Percentiles rank a stretch among this genome's conserved stretches.
These are phyloP conservation scores for Scedosporium minutisporum DNA, from an alignment of 2,329 filamentous ascomycete genomes.

Conservation along the genomic window DNA sequence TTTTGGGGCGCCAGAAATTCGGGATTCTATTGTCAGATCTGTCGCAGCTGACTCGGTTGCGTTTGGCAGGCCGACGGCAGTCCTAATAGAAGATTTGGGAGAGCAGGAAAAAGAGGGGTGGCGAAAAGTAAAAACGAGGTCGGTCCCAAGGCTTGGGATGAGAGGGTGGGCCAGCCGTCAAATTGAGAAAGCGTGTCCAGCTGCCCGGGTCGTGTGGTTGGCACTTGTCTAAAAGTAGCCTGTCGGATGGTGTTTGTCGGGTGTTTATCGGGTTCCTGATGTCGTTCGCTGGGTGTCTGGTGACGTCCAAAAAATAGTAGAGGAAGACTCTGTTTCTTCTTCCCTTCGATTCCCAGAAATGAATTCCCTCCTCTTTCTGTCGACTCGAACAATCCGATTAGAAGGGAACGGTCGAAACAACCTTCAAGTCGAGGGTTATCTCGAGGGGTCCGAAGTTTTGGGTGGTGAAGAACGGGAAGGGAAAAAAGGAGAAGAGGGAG, in stretches of 20 bases:
- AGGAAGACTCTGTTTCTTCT: neutral
- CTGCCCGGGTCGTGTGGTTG: neutral
- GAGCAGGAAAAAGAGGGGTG: neutral
- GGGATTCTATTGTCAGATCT: neutral
- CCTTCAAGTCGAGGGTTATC: neutral
- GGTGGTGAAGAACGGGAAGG: slow-evolving; percentile 4
- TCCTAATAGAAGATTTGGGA: neutral
- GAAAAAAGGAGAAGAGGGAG: neutral
- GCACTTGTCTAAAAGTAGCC: neutral
- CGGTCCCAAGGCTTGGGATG: too few relatives aligned
- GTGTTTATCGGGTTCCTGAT: neutral
- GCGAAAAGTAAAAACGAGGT: neutral
- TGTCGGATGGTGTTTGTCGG: neutral
- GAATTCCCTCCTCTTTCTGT: slow-evolving; percentile 1
- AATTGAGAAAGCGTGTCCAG: slow-evolving; percentile 1
- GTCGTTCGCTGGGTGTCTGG: neutral
- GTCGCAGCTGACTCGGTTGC: neutral
- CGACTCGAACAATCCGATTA: neutral
- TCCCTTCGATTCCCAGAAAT: neutral
- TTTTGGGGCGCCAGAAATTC: neutral
- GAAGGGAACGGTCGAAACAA: neutral
- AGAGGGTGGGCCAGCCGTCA: neutral
- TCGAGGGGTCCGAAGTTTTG: slow-evolving; percentile 1
- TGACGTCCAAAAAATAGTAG: neutral
- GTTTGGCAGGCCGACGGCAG: neutral